Evolutionary conservation across 2,329 filamentous ascomycete species (phyloP).

Genomic region (Alternaria sp.): DNA sequence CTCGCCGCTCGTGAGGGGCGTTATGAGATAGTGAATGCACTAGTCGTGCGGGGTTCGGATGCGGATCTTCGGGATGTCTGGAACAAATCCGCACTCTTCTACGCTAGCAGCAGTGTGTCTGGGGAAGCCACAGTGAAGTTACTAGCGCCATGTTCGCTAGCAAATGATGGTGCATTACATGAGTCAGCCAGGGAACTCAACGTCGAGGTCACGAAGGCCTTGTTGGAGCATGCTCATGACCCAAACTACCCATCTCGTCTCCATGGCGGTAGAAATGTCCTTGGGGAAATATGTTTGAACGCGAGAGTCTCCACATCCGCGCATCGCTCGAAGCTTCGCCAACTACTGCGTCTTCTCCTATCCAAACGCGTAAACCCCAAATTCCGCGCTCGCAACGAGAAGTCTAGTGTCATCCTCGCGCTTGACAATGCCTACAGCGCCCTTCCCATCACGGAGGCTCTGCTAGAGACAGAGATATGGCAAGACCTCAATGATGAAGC

Average conservation of each 20-base stretch:
- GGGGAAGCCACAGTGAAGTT: slow-evolving; percentile 41
- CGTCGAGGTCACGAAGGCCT: slow-evolving; percentile 60
- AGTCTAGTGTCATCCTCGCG: slow-evolving; percentile 65
- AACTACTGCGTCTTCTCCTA: slow-evolving; percentile 63
- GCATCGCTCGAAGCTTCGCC: slow-evolving; percentile 35
- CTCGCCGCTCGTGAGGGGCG: slow-evolving; percentile 63
- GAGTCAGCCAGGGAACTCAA: slow-evolving; percentile 68
- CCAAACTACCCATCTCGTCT: slow-evolving; percentile 69
- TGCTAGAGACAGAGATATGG: slow-evolving; percentile 70
- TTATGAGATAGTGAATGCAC: slow-evolving; percentile 62
- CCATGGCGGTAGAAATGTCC: slow-evolving; percentile 67
- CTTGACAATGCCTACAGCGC: slow-evolving; percentile 63
- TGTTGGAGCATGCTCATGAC: slow-evolving; percentile 66
- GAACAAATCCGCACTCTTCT: slow-evolving; percentile 65
- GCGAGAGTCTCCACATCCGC: slow-evolving; percentile 54
- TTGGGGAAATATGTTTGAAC: slow-evolving; percentile 68
- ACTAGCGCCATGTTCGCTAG: slow-evolving; percentile 63
- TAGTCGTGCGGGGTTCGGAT: slow-evolving; percentile 66
- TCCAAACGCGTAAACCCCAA: slow-evolving; percentile 63
- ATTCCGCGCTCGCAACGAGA: slow-evolving; percentile 61
- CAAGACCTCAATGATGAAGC: slow-evolving; percentile 67
- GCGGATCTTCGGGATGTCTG: slow-evolving; percentile 63
- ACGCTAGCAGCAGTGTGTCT: slow-evolving; percentile 61
- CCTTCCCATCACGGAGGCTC: slow-evolving; percentile 60
- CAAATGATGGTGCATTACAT: slow-evolving; percentile 71